Evolutionary conservation across 73 alveolate species (phyloP).

Genomic region (Paramecium tetraurelia): DNA sequence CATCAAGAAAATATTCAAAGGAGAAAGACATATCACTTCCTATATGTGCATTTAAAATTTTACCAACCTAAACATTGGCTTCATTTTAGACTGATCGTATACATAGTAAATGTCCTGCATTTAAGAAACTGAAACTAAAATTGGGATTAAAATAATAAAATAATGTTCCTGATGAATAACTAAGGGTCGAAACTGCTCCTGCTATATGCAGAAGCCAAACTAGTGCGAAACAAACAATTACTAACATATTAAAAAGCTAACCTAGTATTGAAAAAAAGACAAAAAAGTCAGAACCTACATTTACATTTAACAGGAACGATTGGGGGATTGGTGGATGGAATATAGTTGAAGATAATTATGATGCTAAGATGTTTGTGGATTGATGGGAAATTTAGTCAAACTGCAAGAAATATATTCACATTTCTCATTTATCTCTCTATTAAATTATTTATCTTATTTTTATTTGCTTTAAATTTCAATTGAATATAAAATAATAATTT

Average conservation of each 20-base stretch:
- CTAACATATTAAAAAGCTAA: neutral
- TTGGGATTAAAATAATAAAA: neutral
- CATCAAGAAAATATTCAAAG: neutral
- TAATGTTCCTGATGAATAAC: neutral
- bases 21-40: neutral
- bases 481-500: too few relatives aligned
- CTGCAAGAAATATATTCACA: neutral
- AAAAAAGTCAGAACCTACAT: neutral
- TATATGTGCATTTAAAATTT: neutral
- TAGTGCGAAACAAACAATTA: neutral
- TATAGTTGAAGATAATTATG: neutral
- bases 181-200: neutral
- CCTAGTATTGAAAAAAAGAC: neutral
- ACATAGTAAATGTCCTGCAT: conserved; percentile 29
- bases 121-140: neutral
- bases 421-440: neutral
- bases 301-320: neutral
- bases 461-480: too few relatives aligned
- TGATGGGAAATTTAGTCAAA: neutral
- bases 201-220: neutral
- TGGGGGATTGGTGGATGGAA: conserved; percentile 17
- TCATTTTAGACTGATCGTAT: neutral
- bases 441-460: neutral
- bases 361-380: neutral
- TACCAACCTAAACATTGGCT: neutral